Evolutionary conservation across 2,329 filamentous ascomycete species (phyloP).

Genomic region (Claviceps maximensis): DNA sequence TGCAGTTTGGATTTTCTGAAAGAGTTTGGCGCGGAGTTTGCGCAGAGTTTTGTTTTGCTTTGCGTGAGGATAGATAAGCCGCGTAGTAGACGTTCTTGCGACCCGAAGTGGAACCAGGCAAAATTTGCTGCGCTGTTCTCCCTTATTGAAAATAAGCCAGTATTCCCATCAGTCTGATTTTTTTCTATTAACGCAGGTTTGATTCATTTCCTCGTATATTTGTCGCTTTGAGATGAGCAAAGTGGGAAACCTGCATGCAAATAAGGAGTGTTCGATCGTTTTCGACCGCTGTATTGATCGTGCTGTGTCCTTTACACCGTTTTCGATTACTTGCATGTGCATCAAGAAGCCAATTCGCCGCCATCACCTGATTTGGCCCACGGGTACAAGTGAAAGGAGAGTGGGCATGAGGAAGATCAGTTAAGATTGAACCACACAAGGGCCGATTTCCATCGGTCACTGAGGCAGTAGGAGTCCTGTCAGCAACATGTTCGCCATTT

Average conservation of each 20-base stretch:
- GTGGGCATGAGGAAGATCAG: too few species aligned
- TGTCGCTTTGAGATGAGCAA: not conserved
- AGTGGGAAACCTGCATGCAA: not conserved
- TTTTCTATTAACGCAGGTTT: not conserved
- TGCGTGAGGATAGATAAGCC: not conserved
- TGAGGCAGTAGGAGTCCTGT: not conserved
- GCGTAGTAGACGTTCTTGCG: not conserved
- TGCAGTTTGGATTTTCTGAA: too few species aligned
- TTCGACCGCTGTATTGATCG: constrained; percentile 6
- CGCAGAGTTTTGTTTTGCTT: too few species aligned
- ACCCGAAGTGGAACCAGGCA: not conserved
- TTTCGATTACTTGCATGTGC: constrained; percentile 8
- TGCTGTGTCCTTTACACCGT: constrained; percentile 5
- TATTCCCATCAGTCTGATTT: not conserved
- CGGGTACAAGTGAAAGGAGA: not conserved
- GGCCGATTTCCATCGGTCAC: too few species aligned
- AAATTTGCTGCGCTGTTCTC: not conserved
- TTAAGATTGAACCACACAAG: not conserved
- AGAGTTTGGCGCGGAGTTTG: too few species aligned
- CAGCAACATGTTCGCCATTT: not conserved
- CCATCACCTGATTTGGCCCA: not conserved
- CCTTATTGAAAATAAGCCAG: not conserved
- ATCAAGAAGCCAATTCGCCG: constrained; percentile 8
- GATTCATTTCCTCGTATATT: not conserved
- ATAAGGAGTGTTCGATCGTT: constrained; percentile 4